Conservation (phyloP, 345 rosid species). For the Eutrema heterophyllum region DNA sequence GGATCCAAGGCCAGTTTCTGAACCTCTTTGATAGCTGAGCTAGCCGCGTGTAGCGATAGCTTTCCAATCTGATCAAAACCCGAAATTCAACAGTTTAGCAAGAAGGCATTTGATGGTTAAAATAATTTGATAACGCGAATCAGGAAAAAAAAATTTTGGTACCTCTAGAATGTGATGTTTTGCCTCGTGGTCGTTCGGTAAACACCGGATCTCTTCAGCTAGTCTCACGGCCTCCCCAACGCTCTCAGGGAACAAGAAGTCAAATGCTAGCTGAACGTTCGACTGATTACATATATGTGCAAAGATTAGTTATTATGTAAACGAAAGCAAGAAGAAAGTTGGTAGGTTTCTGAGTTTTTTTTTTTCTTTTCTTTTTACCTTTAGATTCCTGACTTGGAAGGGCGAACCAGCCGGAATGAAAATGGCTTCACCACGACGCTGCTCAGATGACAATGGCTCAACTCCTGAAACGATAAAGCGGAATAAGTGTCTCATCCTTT, state of each 20-base stretch:
- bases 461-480: background rate
- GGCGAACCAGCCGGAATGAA: background rate
- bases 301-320: background rate
- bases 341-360: no score
- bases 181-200: background rate
- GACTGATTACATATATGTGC: background rate
- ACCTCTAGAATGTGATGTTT: background rate
- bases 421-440: background rate
- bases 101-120: background rate
- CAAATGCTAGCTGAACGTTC: background rate
- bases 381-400: background rate
- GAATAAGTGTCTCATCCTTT: no score
- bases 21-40: conserved; percentile 44
- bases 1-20: conserved; percentile 81
- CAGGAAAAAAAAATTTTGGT: no score
- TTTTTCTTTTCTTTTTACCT: no score
- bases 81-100: background rate
- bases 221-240: background rate
- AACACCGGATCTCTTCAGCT: background rate
- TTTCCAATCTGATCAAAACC: conserved; percentile 57
- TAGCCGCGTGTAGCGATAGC: conserved; percentile 71
- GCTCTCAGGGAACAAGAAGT: background rate
- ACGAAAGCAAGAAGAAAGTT: background rate
- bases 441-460: background rate
- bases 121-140: no score